Conservation (phyloP, 2,329 filamentous ascomycete species). For the Curvularia sp. region DNA sequence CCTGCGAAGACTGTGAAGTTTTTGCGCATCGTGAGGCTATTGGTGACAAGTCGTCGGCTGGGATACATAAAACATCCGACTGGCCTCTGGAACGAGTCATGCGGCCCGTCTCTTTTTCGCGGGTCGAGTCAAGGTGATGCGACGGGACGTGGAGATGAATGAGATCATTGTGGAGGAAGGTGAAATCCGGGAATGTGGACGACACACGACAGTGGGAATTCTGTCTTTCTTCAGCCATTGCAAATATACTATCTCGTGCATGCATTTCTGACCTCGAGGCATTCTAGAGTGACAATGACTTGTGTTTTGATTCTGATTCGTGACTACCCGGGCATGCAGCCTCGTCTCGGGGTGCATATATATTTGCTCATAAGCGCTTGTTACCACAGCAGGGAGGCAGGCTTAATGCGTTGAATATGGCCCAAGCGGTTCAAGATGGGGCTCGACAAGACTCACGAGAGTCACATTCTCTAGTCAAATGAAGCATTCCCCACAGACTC, state of each 20-base stretch:
- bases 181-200: neutral
- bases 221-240: neutral
- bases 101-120: constrained; percentile 11
- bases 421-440: neutral
- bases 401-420: neutral
- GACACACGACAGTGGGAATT: neutral
- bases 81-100: constrained; percentile 5
- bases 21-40: neutral
- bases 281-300: neutral
- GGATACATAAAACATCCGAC: neutral
- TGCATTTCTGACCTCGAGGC: neutral
- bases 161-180: constrained; percentile 9
- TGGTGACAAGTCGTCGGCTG: too few species aligned
- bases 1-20: neutral
- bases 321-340: neutral
- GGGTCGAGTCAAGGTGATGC: neutral
- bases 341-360: neutral
- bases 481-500: constrained; percentile 12
- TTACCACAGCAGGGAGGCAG: neutral
- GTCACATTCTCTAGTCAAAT: neutral
- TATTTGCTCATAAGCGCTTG: neutral
- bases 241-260: neutral
- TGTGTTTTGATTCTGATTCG: neutral
- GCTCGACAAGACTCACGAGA: neutral
- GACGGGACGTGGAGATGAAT: constrained; percentile 4